Percentiles rank a stretch among this genome's conserved stretches.
Evolutionary conservation across 768 basidiomycete genomes (phyloP).

Genomic region (Imleria badia): DNA sequence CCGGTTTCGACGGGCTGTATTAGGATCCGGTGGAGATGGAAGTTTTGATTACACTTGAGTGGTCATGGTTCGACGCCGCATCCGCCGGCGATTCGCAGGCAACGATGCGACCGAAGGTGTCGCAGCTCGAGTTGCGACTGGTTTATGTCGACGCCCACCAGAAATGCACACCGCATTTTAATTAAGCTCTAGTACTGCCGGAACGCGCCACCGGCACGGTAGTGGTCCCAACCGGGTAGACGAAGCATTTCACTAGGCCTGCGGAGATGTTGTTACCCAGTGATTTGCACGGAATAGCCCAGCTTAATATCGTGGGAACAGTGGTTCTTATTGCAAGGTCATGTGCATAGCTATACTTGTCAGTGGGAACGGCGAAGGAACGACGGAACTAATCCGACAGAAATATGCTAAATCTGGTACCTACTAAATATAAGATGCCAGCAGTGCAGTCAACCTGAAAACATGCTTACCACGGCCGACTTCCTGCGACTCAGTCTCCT

Average conservation of each 20-base stretch:
- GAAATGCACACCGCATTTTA: conserved; percentile 8
- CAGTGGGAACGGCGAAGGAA: background rate
- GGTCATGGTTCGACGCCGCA: background rate
- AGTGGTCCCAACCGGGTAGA: background rate
- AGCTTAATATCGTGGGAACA: background rate
- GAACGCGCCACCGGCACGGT: background rate
- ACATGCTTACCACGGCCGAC: background rate
- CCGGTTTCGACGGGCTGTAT: background rate
- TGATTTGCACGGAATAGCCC: background rate
- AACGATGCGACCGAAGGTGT: background rate
- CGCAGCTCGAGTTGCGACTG: background rate
- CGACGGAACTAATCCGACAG: background rate
- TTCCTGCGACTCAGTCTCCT: background rate
- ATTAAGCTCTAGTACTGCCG: background rate
- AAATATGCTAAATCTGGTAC: background rate
- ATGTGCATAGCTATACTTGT: no score
- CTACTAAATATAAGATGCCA: background rate
- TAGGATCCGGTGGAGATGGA: background rate
- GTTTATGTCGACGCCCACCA: background rate
- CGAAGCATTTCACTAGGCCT: no score
- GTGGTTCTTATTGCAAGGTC: background rate
- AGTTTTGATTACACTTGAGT: no score
- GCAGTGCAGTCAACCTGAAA: background rate
- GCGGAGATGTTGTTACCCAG: background rate
- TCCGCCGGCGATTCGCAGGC: background rate